Base-by-base conservation (phyloP, 2,329 filamentous ascomycete genomes). In the Colletotrichum acutatum region DNA sequence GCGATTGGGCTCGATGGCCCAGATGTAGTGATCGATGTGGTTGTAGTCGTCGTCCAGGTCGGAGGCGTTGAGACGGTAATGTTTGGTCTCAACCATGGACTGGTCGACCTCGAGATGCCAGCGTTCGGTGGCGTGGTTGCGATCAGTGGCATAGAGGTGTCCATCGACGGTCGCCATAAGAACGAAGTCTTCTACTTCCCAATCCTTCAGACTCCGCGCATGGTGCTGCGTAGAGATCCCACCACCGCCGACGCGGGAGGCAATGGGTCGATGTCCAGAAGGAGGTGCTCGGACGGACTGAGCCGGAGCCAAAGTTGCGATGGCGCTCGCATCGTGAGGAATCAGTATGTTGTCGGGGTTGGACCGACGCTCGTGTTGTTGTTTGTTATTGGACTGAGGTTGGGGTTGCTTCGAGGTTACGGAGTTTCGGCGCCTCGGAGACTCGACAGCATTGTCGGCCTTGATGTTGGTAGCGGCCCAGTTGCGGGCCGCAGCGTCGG, bases 141-240 rank as follows among this genome's bases (percentile, higher is more conserved):
- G 91, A 86, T 98, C 95, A 83, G 92, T 92, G 82, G 96, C 95
- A 86, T 98, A 94, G 80, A 98, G 91, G 82, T 95, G 94, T 89
- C 97, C 97, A 89, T 98, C 95, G 91, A 98, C 94, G 90, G 97
- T 98, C 94, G 97, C 96, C 93, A 99, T 89, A 88, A 99, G 94
- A 87, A 98, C 94, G 90, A 98, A 97, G 89, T 98, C 95, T 94
- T 98, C 96, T 86, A 98, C 95, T 93, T 98, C 95, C 96, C 96
- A 98, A 87, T 98, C 96, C 90, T 95, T 93, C 90, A 98, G 89
- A 89, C 93, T 97, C 91, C 96, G 95, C 95, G 95, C 96, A 93
- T 89, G 89, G 83, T 94, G 93, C 92, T 92, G 93, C 93, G 94
- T 92, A 87, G 93, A 90, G 84, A 93, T 88, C 79, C 91, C 91